Evolutionary conservation across 2,329 filamentous ascomycete species (phyloP).

Genomic region (Dryadomyces quercivorus): DNA sequence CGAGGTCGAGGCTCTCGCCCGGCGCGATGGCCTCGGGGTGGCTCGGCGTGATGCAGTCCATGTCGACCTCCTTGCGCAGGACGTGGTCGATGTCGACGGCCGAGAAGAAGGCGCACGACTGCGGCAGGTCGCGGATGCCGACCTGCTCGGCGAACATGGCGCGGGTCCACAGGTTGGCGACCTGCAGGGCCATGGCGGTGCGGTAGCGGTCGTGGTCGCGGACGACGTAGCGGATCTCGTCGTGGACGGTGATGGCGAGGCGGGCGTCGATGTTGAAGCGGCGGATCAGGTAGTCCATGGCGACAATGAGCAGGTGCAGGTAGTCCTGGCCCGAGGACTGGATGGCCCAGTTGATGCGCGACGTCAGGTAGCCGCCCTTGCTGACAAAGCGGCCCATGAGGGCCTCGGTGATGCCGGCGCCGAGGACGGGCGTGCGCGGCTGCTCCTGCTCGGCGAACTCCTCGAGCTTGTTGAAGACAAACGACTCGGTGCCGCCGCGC

Average conservation of each 20-base stretch:
- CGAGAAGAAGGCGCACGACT: slow-evolving; percentile 89
- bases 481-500: slow-evolving; percentile 91
- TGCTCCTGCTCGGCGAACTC: slow-evolving; percentile 93
- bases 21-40: slow-evolving; percentile 66
- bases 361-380: slow-evolving; percentile 87
- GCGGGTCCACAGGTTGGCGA: slow-evolving; percentile 91
- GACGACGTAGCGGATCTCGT: slow-evolving; percentile 92
- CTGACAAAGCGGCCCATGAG: slow-evolving; percentile 78
- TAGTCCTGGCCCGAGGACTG: slow-evolving; percentile 97
- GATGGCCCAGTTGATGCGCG: slow-evolving; percentile 97
- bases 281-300: slow-evolving; percentile 86
- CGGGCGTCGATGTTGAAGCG: slow-evolving; percentile 78
- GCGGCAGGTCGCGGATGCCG: slow-evolving; percentile 88
- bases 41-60: slow-evolving; percentile 91
- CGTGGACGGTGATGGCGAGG: slow-evolving; percentile 86
- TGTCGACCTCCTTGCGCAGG: slow-evolving; percentile 93
- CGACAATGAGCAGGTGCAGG: slow-evolving; percentile 80
- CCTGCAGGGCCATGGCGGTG: slow-evolving; percentile 81
- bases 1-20: slow-evolving; percentile 80
- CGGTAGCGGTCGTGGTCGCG: slow-evolving; percentile 76
- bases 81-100: slow-evolving; percentile 93
- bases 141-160: slow-evolving; percentile 97
- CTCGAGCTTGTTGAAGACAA: slow-evolving; percentile 96
- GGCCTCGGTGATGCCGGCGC: slow-evolving; percentile 91
- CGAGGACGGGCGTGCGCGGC: slow-evolving; percentile 82